These are phyloP conservation scores for Clausena lansium DNA, from an alignment of 345 rosid species.

Conservation along the genomic window DNA sequence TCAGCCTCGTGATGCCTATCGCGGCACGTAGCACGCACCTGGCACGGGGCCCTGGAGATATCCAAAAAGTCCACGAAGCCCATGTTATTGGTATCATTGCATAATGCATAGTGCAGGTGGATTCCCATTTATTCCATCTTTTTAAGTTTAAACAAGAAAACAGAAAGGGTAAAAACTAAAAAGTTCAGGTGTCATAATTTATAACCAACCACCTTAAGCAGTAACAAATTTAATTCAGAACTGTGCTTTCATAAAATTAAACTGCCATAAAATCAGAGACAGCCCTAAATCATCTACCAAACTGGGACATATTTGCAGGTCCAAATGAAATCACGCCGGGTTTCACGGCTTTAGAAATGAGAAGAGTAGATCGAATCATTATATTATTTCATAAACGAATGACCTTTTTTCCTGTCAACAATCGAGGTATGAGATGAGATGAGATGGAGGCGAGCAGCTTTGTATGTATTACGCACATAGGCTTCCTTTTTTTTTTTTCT, in stretches of 20 bases:
- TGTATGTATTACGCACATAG: neutral
- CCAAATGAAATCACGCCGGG: neutral
- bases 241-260: too few relatives aligned
- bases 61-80: conserved; percentile 16
- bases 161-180: neutral
- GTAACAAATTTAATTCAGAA: neutral
- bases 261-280: neutral
- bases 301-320: neutral
- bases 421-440: too few relatives aligned
- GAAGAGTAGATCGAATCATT: neutral
- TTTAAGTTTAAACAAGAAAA: too few relatives aligned
- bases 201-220: neutral
- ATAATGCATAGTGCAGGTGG: neutral
- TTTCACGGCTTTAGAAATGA: conserved; percentile 14
- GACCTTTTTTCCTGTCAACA: neutral
- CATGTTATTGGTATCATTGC: conserved; percentile 21
- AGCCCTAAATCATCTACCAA: neutral
- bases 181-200: neutral
- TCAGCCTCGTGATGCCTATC: too few relatives aligned
- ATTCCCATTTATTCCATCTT: neutral
- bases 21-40: neutral
- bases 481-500: neutral
- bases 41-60: neutral
- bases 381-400: neutral
- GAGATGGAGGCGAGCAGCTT: neutral